Evolutionary conservation across 257 asterid species (phyloP).

Genomic region (Paulownia fortunei): DNA sequence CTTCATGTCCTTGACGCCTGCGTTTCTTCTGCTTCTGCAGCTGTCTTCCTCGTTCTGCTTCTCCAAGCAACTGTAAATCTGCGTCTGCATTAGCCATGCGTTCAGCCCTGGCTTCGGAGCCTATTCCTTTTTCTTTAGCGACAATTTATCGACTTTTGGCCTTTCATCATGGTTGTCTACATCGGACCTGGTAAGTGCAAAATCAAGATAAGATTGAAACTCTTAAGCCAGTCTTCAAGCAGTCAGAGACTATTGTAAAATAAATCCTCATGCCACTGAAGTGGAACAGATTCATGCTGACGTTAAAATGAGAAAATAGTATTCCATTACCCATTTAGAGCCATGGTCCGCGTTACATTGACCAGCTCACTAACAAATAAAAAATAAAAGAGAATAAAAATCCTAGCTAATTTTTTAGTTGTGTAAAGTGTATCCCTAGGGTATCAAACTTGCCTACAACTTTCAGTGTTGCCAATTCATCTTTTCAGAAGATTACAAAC

Average conservation of each 20-base stretch:
- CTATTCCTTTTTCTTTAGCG: slow-evolving; percentile 87
- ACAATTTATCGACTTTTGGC: slow-evolving; percentile 75
- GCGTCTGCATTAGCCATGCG: slow-evolving; percentile 82
- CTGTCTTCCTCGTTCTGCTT: slow-evolving; percentile 84
- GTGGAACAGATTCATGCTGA: neutral
- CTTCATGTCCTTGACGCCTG: slow-evolving; percentile 92
- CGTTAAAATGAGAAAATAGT: neutral
- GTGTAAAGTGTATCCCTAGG: neutral
- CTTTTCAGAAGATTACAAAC: too few relatives aligned
- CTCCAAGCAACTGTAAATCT: slow-evolving; percentile 86
- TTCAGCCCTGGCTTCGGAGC: slow-evolving; percentile 91
- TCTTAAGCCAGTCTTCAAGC: slow-evolving; percentile 24
- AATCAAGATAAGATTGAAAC: slow-evolving; percentile 2
- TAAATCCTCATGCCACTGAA: neutral
- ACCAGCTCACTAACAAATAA: neutral
- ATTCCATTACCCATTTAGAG: neutral
- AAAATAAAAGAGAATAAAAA: neutral
- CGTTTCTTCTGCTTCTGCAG: slow-evolving; percentile 87
- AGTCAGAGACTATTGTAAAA: slow-evolving; percentile 7
- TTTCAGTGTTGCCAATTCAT: neutral
- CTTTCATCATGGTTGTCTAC: slow-evolving; percentile 54
- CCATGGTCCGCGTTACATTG: neutral
- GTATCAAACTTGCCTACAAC: neutral
- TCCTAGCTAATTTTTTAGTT: neutral
- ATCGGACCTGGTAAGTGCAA: slow-evolving; percentile 53